Conservation (phyloP, 2,329 filamentous ascomycete genomes). For the Thelonectria discophora region DNA sequence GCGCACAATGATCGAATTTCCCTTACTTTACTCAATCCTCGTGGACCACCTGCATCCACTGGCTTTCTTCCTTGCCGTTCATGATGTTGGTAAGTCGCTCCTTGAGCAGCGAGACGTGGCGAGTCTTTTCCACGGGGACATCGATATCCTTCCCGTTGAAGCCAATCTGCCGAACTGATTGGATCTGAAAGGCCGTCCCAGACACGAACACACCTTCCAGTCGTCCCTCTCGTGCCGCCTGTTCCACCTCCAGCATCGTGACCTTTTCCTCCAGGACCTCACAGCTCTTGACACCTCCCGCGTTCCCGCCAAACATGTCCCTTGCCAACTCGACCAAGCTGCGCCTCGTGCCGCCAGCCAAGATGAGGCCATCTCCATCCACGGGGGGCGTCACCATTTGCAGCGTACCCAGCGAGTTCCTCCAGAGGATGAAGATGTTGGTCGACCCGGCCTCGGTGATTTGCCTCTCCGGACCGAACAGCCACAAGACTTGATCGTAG, state of each 20-base stretch:
- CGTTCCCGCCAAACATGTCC: background rate
- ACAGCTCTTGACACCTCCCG: background rate
- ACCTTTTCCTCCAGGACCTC: background rate
- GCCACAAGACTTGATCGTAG: slow-evolving; percentile 27
- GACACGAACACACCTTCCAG: background rate
- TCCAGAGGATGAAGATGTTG: slow-evolving; percentile 21
- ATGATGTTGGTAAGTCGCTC: background rate
- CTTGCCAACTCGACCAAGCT: background rate
- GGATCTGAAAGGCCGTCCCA: background rate
- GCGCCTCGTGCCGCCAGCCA: background rate
- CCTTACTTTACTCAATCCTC: background rate
- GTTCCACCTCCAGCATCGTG: background rate
- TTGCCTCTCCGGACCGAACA: slow-evolving; percentile 14
- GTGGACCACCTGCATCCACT: background rate
- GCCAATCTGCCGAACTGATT: background rate
- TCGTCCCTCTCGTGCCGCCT: background rate
- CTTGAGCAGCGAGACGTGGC: background rate
- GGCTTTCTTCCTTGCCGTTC: background rate
- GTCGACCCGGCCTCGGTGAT: slow-evolving; percentile 18
- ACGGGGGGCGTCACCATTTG: background rate
- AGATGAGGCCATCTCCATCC: background rate
- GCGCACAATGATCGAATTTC: too few species aligned
- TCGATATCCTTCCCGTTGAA: background rate
- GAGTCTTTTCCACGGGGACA: background rate
- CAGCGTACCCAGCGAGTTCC: background rate